phyloP scores from a whole-genome alignment of 2,329 filamentous ascomycete genomes.

The Cercospora zeina region DNA sequence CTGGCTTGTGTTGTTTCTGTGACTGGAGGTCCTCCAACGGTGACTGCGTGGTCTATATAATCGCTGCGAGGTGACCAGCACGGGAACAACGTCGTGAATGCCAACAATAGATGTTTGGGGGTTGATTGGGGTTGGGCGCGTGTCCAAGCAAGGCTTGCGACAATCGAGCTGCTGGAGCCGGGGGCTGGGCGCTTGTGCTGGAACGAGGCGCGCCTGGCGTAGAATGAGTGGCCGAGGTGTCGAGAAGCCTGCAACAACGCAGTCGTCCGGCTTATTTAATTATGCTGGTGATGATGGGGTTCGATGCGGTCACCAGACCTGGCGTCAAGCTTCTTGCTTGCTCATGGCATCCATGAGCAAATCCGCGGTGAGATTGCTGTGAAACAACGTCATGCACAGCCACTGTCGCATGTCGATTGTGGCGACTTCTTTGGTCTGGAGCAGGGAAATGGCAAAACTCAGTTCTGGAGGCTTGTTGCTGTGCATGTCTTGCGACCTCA shows the following conservation, averaged over 20 bases:
- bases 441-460: not conserved
- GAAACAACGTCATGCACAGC: conserved; percentile 10
- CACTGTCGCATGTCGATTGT: not conserved
- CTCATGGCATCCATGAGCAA: conserved; percentile 3
- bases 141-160: conserved; percentile 14
- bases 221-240: conserved; percentile 6
- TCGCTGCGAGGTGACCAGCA: not conserved
- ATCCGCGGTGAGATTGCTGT: conserved; percentile 4
- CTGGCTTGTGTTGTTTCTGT: not conserved
- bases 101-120: conserved; percentile 23
- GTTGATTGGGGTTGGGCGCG: conserved; percentile 26
- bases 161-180: conserved; percentile 10
- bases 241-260: not conserved
- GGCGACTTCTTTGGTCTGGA: not conserved
- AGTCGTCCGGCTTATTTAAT: not conserved
- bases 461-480: not conserved
- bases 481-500: not conserved
- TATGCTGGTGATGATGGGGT: conserved; percentile 6
- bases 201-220: conserved; percentile 10
- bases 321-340: conserved; percentile 15
- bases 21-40: not conserved
- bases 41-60: conserved; percentile 17
- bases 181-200: conserved; percentile 19
- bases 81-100: conserved; percentile 19
- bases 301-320: conserved; percentile 16